Evolutionary conservation across 129 eudicot species (phyloP).

Genomic region (Artemisia argyi): DNA sequence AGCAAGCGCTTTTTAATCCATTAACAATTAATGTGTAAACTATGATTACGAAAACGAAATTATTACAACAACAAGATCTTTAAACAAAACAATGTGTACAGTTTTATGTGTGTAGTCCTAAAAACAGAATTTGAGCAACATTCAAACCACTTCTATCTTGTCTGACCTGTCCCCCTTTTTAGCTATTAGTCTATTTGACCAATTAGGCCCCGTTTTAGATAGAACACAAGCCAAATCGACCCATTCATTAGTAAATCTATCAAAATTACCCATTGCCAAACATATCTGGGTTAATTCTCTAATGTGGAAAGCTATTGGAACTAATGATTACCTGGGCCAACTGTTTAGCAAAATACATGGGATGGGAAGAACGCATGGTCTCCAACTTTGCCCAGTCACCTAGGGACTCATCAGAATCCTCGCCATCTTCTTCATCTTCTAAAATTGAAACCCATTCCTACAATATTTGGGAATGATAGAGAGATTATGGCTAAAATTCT

Average conservation of each 20-base stretch:
- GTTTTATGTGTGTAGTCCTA: no score
- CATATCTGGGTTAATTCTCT: no score
- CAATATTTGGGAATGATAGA: constrained; percentile 21
- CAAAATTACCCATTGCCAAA: no score
- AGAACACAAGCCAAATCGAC: background rate
- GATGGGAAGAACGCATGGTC: constrained; percentile 96
- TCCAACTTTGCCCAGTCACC: constrained; percentile 99
- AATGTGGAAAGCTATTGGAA: no score
- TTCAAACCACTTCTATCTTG: no score
- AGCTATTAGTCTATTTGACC: background rate
- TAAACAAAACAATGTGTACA: no score
- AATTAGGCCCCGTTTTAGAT: background rate
- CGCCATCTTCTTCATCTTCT: constrained; percentile 72
- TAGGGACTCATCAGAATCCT: constrained; percentile 69
- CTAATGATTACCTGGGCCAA: constrained; percentile 70
- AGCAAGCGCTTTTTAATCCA: no score
- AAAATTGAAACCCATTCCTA: constrained; percentile 81
- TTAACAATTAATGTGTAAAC: no score
- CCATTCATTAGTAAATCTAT: background rate
- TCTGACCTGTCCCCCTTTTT: no score
- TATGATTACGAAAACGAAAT: no score
- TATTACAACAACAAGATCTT: no score
- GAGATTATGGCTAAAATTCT: constrained; percentile 5
- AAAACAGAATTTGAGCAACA: no score
- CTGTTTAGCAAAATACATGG: constrained; percentile 83